Evolutionary conservation across 2,329 filamentous ascomycete genomes (phyloP), one percentile per base, ranked within the genome.

Genomic region (Didymella arachidicola): DNA sequence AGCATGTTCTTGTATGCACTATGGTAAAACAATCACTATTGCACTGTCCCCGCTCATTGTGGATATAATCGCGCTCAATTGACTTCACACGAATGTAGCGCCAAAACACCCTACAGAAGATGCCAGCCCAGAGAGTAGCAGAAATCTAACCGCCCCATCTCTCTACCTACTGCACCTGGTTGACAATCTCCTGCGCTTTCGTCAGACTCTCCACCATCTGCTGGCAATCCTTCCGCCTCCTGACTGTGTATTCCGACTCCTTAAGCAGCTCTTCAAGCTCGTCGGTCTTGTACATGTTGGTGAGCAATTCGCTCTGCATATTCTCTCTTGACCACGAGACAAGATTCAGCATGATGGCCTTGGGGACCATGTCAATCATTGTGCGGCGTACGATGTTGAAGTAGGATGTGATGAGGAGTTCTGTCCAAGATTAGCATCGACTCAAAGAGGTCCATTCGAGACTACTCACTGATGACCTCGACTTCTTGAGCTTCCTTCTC

Each of bases 361-460:
- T 99, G 68, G 95, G 95, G 6, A 99, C 95, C 95, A 99, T 99
- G 75, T 99, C 95, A 67, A 98, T 97, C 93, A 99, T 96, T 61
- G 96, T 99, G 68, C 95, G 86, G 83, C 93, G 92, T 66, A 97
- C 93, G 75, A 99, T 99, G 80, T 97, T 97, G 81, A 91, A 99
- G 83, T 99, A 99, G 0, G 93, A 97, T 56, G 88, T 90, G 75
- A 99, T 99, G 58, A 99, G 84, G 64, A 99, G 87, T 82, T 99
- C 91, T 95, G 73, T 8, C 2, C 12, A 30, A 11, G 8, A 56
- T 73, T 69, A 75, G 70, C 36, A 51, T 29, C 16, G 6, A 25
- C 12, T 16, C 18, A 12, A 30, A 47, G 16, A n/a, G 22, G 2
- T 18, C 12, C 3, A 4, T 2, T 11, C 26, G 11, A 22, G 8